Evolutionary conservation across 495 filamentous ascomycete genomes (phyloP).

Genomic region (Copromyces sp.): DNA sequence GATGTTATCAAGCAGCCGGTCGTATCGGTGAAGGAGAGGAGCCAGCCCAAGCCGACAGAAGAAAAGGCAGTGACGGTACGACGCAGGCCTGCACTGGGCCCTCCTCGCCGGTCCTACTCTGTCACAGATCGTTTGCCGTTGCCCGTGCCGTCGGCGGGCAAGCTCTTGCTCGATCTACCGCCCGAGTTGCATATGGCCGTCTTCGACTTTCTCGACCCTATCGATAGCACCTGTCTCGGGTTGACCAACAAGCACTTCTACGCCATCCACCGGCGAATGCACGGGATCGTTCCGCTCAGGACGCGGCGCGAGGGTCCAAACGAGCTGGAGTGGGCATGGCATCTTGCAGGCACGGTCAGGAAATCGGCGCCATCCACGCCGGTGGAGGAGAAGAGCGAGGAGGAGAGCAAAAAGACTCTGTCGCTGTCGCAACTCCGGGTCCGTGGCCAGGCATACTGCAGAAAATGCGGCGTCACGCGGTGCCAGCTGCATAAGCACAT

Average conservation of each 20-base stretch:
- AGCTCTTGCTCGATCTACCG: conserved; percentile 40
- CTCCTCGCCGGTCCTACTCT: conserved; percentile 36
- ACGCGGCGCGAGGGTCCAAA: conserved; percentile 41
- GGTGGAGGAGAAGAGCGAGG: not conserved
- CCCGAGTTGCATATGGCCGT: conserved; percentile 48
- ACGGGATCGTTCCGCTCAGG: conserved; percentile 39
- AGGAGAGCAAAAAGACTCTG: conserved; percentile 7
- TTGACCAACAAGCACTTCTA: conserved; percentile 42
- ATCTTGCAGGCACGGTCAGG: conserved; percentile 31
- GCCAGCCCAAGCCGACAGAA: conserved; percentile 1
- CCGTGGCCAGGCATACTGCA: conserved; percentile 37
- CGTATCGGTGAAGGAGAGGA: not conserved
- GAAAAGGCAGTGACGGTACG: not conserved
- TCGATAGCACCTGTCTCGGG: conserved; percentile 45
- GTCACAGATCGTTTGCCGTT: conserved; percentile 38
- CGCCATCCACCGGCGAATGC: conserved; percentile 38
- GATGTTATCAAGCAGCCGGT: not conserved
- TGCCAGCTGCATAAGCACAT: conserved; percentile 47
- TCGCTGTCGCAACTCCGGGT: conserved; percentile 28
- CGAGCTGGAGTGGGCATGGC: conserved; percentile 46
- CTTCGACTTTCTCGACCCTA: conserved; percentile 42
- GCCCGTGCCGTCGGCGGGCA: conserved; percentile 25
- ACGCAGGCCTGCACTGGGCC: conserved; percentile 18
- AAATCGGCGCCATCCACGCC: not conserved
- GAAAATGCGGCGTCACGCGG: conserved; percentile 40